Evolutionary conservation across 352 stramenopile genomes (phyloP), one percentile per base, ranked within the genome.

Genomic region (Globisporangium camurandrum): DNA sequence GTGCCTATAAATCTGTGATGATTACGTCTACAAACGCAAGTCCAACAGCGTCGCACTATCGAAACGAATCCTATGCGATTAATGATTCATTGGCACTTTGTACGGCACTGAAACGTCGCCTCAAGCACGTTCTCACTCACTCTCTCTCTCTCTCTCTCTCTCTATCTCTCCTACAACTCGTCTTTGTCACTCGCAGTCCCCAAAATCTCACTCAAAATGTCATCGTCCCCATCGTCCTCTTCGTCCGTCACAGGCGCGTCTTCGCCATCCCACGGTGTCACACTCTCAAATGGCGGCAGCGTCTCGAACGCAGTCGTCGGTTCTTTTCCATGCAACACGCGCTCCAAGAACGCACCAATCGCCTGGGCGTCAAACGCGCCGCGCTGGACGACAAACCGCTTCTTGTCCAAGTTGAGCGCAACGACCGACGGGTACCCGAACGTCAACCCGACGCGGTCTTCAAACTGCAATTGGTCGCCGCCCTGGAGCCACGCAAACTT

Each of bases 391-490:
- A 89, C 69, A 52, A 85, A 93, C 44, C 70, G 79, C 57, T 93
- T 83, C 55, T 84, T 84, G 31, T 93, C 80, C 28, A 96, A 33
- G 56, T 86, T 95, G 40, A 98, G 66, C 17, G 87, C 89, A 23
- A 95, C 77, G 14, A 97, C 58, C 40, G 89, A 92, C 24, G 92
- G 92, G 61, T 92, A 96, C 19, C 87, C 88, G 51, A 97, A 97
- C 9, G 81, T 94, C 19, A 98, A 61, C 56, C 91, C 83, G 24
- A 95, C 95, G 31, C 60, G 70, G 46, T 72, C 69, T 59, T 98
- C 88, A 31, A 96, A 80, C 14, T 59, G 72, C 10, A 66, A 61
- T 59, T 97, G 90, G 49, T 95, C 75, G 16, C 85, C 86, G 14
- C 80, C 90, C 51, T 96, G 82, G 37, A 94, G 80, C 92, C 92